A percentile compares a stretch with the other conserved stretches of the same genome.
Evolutionary conservation across 2,329 filamentous ascomycete genomes (phyloP).

Genomic region (Zymoseptoria tritici): DNA sequence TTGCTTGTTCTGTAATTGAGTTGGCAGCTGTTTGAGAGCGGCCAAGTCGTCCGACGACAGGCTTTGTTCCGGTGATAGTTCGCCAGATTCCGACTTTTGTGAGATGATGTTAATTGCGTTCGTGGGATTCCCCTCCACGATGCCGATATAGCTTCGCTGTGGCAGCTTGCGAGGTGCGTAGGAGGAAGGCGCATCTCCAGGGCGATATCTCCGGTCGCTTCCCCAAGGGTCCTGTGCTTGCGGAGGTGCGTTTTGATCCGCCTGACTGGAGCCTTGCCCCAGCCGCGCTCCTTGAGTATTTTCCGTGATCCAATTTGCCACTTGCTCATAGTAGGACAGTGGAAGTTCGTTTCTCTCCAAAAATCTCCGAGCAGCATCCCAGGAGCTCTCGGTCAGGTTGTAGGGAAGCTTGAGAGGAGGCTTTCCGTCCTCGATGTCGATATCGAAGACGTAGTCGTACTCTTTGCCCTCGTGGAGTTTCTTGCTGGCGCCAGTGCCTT

Average conservation of each 20-base stretch:
- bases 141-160: conserved; percentile 23
- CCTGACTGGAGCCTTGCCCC: conserved; percentile 45
- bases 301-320: conserved; percentile 82
- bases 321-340: conserved; percentile 78
- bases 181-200: conserved; percentile 51
- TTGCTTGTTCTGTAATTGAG: conserved; percentile 52
- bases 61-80: conserved; percentile 44
- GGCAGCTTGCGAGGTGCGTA: conserved; percentile 25
- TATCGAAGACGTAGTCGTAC: conserved; percentile 95
- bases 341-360: conserved; percentile 83
- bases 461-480: conserved; percentile 72
- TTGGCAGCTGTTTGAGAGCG: conserved; percentile 53
- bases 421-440: conserved; percentile 91
- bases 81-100: conserved; percentile 48
- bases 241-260: conserved; percentile 32
- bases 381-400: conserved; percentile 87
- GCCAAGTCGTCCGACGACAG: conserved; percentile 66
- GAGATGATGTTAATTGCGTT: conserved; percentile 54
- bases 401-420: conserved; percentile 89
- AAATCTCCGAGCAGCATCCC: conserved; percentile 85
- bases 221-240: conserved; percentile 66
- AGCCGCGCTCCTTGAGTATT: conserved; percentile 83
- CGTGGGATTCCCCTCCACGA: conserved; percentile 28
- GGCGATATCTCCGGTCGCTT: conserved; percentile 69
- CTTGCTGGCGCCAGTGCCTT: conserved; percentile 67